A percentile compares a stretch with the other conserved stretches of the same genome.
Evolutionary conservation across 805 yeast genomes (phyloP).

Genomic region (Saturnispora hagleri): DNA sequence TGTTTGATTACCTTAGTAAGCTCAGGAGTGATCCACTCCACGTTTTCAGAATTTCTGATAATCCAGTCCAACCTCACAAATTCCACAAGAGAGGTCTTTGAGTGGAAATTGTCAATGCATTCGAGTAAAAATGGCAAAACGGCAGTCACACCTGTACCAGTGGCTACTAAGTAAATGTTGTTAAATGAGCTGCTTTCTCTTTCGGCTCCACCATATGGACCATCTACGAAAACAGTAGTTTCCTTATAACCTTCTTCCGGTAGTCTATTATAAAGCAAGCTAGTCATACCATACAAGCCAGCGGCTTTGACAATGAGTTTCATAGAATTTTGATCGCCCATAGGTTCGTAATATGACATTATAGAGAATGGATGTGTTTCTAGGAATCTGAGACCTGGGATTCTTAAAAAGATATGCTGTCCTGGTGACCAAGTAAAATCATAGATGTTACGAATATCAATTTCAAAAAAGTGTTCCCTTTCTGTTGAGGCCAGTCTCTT

Average conservation of each 20-base stretch:
- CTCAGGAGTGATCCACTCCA: constrained; percentile 35
- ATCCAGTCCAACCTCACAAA: constrained; percentile 38
- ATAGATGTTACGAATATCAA: constrained; percentile 26
- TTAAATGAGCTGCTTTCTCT: constrained; percentile 39
- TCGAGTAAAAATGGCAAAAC: constrained; percentile 33
- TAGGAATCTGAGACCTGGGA: constrained; percentile 33
- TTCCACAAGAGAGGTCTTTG: constrained; percentile 16
- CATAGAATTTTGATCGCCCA: constrained; percentile 22
- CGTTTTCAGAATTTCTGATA: constrained; percentile 26
- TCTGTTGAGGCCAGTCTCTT: constrained; percentile 30
- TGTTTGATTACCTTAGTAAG: constrained; percentile 26
- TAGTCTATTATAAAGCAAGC: constrained; percentile 21
- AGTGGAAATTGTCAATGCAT: constrained; percentile 20
- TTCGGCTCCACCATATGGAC: constrained; percentile 48
- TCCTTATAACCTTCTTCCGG: constrained; percentile 23
- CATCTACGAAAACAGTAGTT: constrained; percentile 36
- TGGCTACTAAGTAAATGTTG: constrained; percentile 32
- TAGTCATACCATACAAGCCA: constrained; percentile 35
- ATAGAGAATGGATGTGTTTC: constrained; percentile 54
- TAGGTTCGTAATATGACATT: constrained; percentile 25
- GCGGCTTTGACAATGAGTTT: constrained; percentile 38
- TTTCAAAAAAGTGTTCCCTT: constrained; percentile 28
- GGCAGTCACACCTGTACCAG: constrained; percentile 48
- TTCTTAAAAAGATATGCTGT: constrained; percentile 45
- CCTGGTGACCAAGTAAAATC: constrained; percentile 43